These are phyloP conservation scores for Coleophoma crateriformis DNA, from an alignment of 2,329 filamentous ascomycete species.

Conservation along the genomic window DNA sequence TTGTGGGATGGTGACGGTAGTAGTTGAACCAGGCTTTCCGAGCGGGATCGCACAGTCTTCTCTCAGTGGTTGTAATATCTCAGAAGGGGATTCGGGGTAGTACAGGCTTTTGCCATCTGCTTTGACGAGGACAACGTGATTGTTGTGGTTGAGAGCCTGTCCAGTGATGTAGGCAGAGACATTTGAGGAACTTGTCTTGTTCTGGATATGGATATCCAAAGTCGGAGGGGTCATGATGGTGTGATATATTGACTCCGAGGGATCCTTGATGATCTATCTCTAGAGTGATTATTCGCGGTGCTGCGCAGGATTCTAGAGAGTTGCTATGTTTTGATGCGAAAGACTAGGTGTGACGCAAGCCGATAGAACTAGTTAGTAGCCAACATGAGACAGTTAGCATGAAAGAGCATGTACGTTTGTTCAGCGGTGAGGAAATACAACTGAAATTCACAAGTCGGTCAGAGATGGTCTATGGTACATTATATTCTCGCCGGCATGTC, in stretches of 20 bases:
- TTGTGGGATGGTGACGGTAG: slow-evolving; percentile 60
- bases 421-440: no score
- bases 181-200: slow-evolving; percentile 54
- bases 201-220: slow-evolving; percentile 57
- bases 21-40: slow-evolving; percentile 55
- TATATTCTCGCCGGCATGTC: no score
- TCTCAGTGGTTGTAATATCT: slow-evolving; percentile 42
- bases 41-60: slow-evolving; percentile 59
- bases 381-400: no score
- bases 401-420: no score
- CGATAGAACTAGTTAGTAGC: no score
- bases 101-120: slow-evolving; percentile 62
- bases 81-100: slow-evolving; percentile 52
- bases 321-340: background rate
- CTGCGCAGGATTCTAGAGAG: no score
- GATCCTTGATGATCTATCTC: background rate
- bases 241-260: background rate
- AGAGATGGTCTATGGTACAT: no score
- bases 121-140: slow-evolving; percentile 55
- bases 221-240: slow-evolving; percentile 25
- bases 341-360: background rate
- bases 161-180: slow-evolving; percentile 70
- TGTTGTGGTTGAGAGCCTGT: slow-evolving; percentile 52
- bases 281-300: no score
- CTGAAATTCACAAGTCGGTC: no score